These are phyloP conservation scores for Neurospora tetraspora DNA, from an alignment of 495 filamentous ascomycete species.

Conservation along the genomic window DNA sequence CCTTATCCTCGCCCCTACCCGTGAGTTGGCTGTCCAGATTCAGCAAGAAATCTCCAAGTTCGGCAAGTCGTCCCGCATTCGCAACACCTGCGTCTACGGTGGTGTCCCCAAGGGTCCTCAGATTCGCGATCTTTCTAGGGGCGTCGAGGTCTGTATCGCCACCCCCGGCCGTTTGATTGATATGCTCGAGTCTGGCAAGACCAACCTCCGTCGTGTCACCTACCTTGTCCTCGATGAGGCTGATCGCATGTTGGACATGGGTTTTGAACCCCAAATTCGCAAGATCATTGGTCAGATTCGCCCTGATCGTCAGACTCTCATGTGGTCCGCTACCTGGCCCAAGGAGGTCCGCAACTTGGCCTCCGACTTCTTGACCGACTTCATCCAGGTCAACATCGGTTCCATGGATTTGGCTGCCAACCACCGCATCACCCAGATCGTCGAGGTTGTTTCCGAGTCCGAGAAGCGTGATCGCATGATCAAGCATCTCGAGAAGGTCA, in stretches of 20 bases:
- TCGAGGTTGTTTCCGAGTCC: slow-evolving; percentile 89
- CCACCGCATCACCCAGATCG: slow-evolving; percentile 94
- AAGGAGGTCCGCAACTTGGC: slow-evolving; percentile 96
- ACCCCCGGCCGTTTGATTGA: slow-evolving; percentile 96
- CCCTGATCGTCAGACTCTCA: slow-evolving; percentile 97
- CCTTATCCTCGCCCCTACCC: slow-evolving; percentile 86
- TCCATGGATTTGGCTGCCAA: slow-evolving; percentile 95
- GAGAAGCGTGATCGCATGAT: slow-evolving; percentile 97
- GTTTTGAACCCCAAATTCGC: slow-evolving; percentile 81
- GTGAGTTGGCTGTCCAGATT: slow-evolving; percentile 96
- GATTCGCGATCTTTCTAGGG: slow-evolving; percentile 82
- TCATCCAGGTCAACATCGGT: slow-evolving; percentile 98
- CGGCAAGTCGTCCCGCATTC: slow-evolving; percentile 93
- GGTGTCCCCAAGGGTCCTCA: slow-evolving; percentile 96
- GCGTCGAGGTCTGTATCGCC: slow-evolving; percentile 87
- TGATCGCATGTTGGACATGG: slow-evolving; percentile 88
- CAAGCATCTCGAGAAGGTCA: slow-evolving; percentile 96
- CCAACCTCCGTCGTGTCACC: slow-evolving; percentile 95
- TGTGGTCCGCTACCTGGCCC: slow-evolving; percentile 99
- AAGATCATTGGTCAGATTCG: slow-evolving; percentile 97
- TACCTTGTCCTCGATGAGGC: slow-evolving; percentile 86
- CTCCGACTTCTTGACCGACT: slow-evolving; percentile 89
- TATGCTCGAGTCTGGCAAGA: slow-evolving; percentile 95
- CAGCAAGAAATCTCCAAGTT: slow-evolving; percentile 94
- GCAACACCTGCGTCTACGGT: slow-evolving; percentile 98